A percentile compares a stretch with the other conserved stretches of the same genome.
Conservation (phyloP, 306 rosid genomes). For the Pueraria montana region DNA sequence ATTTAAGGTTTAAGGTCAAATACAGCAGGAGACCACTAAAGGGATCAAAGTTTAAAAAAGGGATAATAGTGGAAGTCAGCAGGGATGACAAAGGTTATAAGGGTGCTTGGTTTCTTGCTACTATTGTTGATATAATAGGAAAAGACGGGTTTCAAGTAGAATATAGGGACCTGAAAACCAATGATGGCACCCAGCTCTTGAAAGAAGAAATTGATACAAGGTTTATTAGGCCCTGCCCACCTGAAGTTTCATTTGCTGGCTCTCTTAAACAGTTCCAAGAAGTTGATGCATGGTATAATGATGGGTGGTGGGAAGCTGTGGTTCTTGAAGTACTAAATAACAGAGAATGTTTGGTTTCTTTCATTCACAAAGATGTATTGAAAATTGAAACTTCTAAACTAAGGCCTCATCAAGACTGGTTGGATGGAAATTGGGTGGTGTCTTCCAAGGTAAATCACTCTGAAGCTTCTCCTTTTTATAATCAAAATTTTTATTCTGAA, state of each 20-base stretch:
- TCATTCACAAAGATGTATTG: constrained; percentile 46
- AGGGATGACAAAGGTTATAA: constrained; percentile 56
- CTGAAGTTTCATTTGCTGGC: constrained; percentile 32
- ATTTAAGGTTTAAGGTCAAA: constrained; percentile 43
- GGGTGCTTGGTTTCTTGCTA: constrained; percentile 61
- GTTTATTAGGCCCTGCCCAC: constrained; percentile 63
- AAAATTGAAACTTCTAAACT: constrained; percentile 45
- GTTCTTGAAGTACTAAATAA: constrained; percentile 45
- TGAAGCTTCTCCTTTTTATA: not conserved
- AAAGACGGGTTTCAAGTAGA: constrained; percentile 56
- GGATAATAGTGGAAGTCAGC: constrained; percentile 56
- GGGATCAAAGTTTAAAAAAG: constrained; percentile 43
- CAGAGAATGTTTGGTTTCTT: constrained; percentile 52
- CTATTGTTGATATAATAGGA: constrained; percentile 43
- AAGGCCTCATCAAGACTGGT: constrained; percentile 65
- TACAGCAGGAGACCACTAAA: constrained; percentile 17
- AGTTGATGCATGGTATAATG: constrained; percentile 64
- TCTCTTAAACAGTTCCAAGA: constrained; percentile 49
- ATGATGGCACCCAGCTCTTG: constrained; percentile 51
- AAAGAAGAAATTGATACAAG: constrained; percentile 47
- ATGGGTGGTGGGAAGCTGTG: constrained; percentile 73
- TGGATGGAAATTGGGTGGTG: constrained; percentile 57
- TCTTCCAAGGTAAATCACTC: constrained; percentile 54
- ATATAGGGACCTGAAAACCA: constrained; percentile 53
- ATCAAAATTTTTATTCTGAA: not conserved